These are phyloP conservation scores for Arxiozyma telluris DNA, from an alignment of 1,139 yeast genomes.

Conservation along the genomic window DNA sequence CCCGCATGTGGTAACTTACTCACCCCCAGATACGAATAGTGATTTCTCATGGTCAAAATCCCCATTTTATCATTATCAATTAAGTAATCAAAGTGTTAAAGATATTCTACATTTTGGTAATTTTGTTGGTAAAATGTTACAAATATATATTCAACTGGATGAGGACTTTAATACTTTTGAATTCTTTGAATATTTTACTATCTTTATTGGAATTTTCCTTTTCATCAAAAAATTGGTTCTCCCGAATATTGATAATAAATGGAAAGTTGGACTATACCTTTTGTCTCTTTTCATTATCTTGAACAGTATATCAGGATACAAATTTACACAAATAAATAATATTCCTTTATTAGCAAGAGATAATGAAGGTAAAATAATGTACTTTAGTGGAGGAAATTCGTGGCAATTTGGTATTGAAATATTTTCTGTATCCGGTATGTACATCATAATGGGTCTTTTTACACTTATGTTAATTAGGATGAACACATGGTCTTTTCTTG, in stretches of 20 bases:
- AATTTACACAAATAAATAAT: constrained; percentile 49
- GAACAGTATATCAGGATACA: constrained; percentile 50
- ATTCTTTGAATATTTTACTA: constrained; percentile 40
- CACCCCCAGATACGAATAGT: constrained; percentile 35
- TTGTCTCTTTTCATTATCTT: constrained; percentile 38
- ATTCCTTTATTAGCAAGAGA: constrained; percentile 55
- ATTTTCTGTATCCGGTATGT: constrained; percentile 41
- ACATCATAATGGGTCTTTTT: constrained; percentile 37
- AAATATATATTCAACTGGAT: constrained; percentile 37
- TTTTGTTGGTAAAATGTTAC: constrained; percentile 41
- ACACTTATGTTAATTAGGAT: constrained; percentile 34
- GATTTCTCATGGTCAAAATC: constrained; percentile 23
- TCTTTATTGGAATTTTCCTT: constrained; percentile 40
- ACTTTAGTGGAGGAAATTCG: constrained; percentile 52
- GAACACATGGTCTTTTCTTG: constrained; percentile 16
- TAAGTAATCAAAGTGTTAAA: constrained; percentile 21
- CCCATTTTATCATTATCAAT: constrained; percentile 30
- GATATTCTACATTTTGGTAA: constrained; percentile 42
- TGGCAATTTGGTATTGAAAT: constrained; percentile 68
- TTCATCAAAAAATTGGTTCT: constrained; percentile 40
- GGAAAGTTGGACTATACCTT: constrained; percentile 31
- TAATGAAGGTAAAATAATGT: constrained; percentile 40
- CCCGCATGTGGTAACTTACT: constrained; percentile 59
- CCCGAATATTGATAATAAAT: constrained; percentile 32
- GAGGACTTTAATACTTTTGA: constrained; percentile 36